phyloP scores from a whole-genome alignment of 768 basidiomycete genomes.

The Trametes maxima region DNA sequence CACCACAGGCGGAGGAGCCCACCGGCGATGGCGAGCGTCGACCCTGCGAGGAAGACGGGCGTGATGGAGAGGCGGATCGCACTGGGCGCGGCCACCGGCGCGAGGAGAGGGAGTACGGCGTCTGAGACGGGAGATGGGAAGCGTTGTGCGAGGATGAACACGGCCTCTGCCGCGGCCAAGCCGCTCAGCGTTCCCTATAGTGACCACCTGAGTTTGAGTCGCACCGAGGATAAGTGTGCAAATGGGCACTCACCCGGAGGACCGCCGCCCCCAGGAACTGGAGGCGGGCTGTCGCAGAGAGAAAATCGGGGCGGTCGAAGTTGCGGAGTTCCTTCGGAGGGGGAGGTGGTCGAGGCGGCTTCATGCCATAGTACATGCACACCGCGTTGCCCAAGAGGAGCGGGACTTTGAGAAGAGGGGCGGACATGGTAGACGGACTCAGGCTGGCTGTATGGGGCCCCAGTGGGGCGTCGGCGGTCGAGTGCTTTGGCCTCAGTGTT shows the following conservation, averaged over 20 bases:
- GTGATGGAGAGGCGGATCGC: background rate
- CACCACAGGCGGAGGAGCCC: conserved; percentile 4
- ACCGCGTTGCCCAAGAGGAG: background rate
- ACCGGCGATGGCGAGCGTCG: background rate
- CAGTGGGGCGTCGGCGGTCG: no score
- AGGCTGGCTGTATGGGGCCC: no score
- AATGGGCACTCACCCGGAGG: background rate
- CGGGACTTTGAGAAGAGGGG: background rate
- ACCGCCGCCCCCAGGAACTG: background rate
- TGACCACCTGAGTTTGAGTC: background rate
- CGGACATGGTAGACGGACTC: no score
- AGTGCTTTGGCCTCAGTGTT: background rate
- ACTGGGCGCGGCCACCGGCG: background rate
- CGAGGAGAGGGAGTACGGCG: background rate
- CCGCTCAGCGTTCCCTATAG: background rate
- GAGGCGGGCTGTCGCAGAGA: background rate
- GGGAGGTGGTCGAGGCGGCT: background rate
- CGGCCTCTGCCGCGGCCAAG: background rate
- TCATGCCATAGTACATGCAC: background rate
- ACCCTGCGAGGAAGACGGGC: conserved; percentile 13
- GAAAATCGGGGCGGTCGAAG: background rate
- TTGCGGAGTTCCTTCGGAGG: background rate
- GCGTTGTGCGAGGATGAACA: background rate
- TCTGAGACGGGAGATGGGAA: background rate
- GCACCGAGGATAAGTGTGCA: background rate